These are phyloP conservation scores for Mangifera indica DNA, from an alignment of 345 rosid species.

Conservation along the genomic window DNA sequence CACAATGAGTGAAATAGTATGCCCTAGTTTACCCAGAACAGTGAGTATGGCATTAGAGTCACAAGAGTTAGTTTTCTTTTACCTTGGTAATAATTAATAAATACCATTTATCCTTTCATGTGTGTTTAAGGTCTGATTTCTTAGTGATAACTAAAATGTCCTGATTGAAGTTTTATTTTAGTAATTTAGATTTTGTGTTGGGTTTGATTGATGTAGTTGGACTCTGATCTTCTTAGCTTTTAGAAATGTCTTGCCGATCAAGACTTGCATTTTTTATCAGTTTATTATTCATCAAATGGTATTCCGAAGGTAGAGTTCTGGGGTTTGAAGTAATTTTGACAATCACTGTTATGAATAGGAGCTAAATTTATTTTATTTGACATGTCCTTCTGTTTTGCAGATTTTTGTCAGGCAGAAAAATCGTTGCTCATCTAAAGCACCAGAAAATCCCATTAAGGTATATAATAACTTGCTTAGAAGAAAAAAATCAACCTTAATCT, in stretches of 20 bases:
- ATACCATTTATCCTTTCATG: not conserved
- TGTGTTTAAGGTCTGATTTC: not conserved
- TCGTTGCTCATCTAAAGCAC: conserved; percentile 89
- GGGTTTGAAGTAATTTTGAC: not conserved
- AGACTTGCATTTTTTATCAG: not conserved
- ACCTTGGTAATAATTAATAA: not conserved
- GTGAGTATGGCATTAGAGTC: conserved; percentile 3
- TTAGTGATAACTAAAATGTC: not conserved
- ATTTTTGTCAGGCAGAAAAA: conserved; percentile 92
- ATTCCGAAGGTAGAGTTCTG: conserved; percentile 4
- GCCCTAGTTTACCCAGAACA: not conserved
- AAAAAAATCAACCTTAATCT: not conserved
- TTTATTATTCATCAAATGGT: not conserved
- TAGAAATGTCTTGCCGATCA: conserved; percentile 4
- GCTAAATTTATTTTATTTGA: conserved; percentile 5
- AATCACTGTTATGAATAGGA: conserved; percentile 8
- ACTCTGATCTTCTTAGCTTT: not conserved
- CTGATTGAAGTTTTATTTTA: not conserved
- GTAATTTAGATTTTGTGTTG: not conserved
- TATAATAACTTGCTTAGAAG: conserved; percentile 1
- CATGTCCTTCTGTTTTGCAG: conserved; percentile 43
- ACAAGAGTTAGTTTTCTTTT: not conserved
- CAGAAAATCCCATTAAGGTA: conserved; percentile 96
- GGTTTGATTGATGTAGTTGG: not conserved
- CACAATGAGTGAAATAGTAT: not conserved